Percentiles rank a stretch among this genome's conserved stretches.
These are phyloP conservation scores for Hypoxylon intermedium DNA, from an alignment of 495 filamentous ascomycete species.

Conservation along the genomic window DNA sequence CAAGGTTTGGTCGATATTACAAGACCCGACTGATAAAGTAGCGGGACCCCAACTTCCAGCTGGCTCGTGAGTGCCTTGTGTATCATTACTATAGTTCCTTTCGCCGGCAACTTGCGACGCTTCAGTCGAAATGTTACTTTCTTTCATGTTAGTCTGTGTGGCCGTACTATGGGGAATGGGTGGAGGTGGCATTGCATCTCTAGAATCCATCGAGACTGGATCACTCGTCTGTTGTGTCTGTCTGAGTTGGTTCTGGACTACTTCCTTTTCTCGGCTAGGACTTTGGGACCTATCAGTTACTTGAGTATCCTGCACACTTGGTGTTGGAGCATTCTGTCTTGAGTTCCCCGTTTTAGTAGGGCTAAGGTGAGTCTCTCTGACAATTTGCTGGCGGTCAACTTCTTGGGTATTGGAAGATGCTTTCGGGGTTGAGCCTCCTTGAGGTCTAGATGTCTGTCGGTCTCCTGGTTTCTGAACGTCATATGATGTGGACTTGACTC, in stretches of 20 bases:
- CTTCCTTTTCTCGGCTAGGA: too few relatives aligned
- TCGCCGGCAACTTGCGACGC: background rate
- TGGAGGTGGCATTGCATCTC: constrained; percentile 42
- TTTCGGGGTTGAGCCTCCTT: background rate
- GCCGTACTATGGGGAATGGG: constrained; percentile 21
- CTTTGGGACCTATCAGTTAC: background rate
- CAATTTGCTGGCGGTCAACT: constrained; percentile 16
- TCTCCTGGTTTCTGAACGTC: constrained; percentile 1
- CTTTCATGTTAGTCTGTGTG: background rate
- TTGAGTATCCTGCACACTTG: background rate
- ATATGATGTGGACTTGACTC: background rate
- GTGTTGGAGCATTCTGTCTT: background rate
- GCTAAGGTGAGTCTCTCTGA: constrained; percentile 1
- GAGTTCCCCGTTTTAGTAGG: background rate
- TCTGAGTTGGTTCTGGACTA: too few relatives aligned
- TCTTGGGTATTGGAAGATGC: background rate
- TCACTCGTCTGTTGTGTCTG: constrained; percentile 3
- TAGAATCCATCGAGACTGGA: constrained; percentile 24
- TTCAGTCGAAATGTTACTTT: background rate
- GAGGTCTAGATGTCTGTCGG: background rate
- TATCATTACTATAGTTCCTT: background rate
- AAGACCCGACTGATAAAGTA: background rate
- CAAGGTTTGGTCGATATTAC: constrained; percentile 8
- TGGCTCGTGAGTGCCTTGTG: background rate
- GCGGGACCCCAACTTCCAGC: background rate